Evolutionary conservation across 257 asterid species (phyloP), one percentile per base, ranked within the genome.

Genomic region (Gardenia jasminoides): DNA sequence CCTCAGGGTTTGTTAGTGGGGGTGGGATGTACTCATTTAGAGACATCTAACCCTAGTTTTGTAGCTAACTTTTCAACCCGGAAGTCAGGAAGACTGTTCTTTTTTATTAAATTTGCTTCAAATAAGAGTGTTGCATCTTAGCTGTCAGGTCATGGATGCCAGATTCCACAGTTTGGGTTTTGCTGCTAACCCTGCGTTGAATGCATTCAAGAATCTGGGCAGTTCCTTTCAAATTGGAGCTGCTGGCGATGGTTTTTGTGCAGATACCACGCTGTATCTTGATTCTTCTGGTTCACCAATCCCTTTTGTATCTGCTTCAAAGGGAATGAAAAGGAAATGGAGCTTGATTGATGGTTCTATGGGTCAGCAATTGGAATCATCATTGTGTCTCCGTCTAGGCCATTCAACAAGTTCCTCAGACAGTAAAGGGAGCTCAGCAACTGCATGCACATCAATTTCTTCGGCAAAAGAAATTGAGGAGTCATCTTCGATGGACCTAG

Each of bases 1-100:
- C 99, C 70, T 94, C 97, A 0, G 99, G 99, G 78, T 94, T 94
- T 83, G 99, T 94, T 20, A 94, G 99, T 65, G 99, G 98, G 82
- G 98, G 99, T 76, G 90, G 82, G 88, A 78, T 90, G 94, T 80
- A 50, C 92, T 87, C 90, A 81, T 86, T 76, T 67, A 59, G 97
- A 84, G 92, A 80, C 92, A 87, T 89, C 92, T 91, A 85, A 87
- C 97, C 83, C 36, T 87, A 80, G 82, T 81, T 87, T 87, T 86
- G 89, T 79, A 72, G 74, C 75, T 91, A 88, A 76, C 67, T 85
- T 78, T 16, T 79, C 77, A 77, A 61, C 92, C 97, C 94, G 90
- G 97, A 89, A 91, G 99, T 82, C 97, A 87, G 97, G 92, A 83
- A 79, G 87, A 85, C 94, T 93, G 96, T 86, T 82, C 91, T 86